These are phyloP conservation scores for Backusella tuberculispora DNA, from an alignment of 192 early-diverging fungal species.

Conservation along the genomic window DNA sequence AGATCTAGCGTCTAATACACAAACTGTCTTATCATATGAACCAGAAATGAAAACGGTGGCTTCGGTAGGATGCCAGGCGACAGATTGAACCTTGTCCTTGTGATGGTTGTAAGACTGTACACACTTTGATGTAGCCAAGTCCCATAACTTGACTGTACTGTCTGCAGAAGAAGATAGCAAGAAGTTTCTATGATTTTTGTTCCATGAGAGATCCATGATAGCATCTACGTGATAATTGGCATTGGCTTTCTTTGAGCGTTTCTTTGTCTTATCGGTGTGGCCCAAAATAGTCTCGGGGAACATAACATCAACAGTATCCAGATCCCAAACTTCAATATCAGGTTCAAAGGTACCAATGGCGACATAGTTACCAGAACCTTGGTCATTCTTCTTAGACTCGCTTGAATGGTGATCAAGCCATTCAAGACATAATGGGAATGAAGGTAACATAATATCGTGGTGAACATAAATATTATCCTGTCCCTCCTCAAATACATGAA, in stretches of 20 bases:
- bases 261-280: slow-evolving; percentile 54
- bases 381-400: slow-evolving; percentile 53
- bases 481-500: slow-evolving; percentile 86
- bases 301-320: slow-evolving; percentile 89
- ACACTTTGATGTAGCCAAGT: slow-evolving; percentile 73
- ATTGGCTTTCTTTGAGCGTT: slow-evolving; percentile 62
- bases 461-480: slow-evolving; percentile 94
- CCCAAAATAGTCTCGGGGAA: slow-evolving; percentile 94
- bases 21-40: slow-evolving; percentile 87
- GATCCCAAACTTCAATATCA: slow-evolving; percentile 98
- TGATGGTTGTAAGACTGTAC: slow-evolving; percentile 87
- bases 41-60: slow-evolving; percentile 88
- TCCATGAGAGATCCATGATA: slow-evolving; percentile 95
- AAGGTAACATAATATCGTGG: slow-evolving; percentile 97
- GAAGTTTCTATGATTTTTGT: slow-evolving; percentile 69
- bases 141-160: slow-evolving; percentile 98
- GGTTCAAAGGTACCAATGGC: slow-evolving; percentile 98
- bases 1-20: slow-evolving; percentile 91
- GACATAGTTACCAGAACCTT: slow-evolving; percentile 80
- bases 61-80: slow-evolving; percentile 91
- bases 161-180: slow-evolving; percentile 95
- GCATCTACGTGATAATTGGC: slow-evolving; percentile 92
- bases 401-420: slow-evolving; percentile 93
- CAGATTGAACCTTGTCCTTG: slow-evolving; percentile 86
- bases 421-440: slow-evolving; percentile 94